phyloP scores from a whole-genome alignment of 2,329 filamentous ascomycete genomes.

The Penicillium sp. region DNA sequence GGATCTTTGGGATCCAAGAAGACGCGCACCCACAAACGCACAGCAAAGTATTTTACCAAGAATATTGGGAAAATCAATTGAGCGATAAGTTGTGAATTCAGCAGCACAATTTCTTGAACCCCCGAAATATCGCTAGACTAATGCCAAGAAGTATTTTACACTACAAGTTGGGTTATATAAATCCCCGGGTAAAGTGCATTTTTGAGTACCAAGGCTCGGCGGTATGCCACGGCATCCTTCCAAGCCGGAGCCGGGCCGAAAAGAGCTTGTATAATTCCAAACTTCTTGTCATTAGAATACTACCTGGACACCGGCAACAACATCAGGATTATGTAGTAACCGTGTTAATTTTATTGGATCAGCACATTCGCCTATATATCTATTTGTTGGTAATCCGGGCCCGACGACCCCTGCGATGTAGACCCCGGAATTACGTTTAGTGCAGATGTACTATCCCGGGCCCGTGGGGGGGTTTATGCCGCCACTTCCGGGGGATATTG shows the following conservation, averaged over 20 bases:
- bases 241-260: conserved; percentile 5
- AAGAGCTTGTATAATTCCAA: not conserved
- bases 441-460: not conserved
- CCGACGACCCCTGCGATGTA: not conserved
- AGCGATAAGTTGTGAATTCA: not conserved
- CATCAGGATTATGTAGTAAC: not conserved
- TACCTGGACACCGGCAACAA: not conserved
- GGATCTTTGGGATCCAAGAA: not conserved
- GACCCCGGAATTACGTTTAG: conserved; percentile 8
- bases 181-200: not conserved
- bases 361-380: not conserved
- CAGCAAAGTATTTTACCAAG: not conserved
- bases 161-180: not conserved
- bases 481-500: not conserved
- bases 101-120: not conserved
- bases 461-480: not conserved
- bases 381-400: not conserved
- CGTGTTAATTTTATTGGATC: not conserved
- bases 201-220: not conserved
- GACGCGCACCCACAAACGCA: not conserved
- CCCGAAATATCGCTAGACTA: not conserved
- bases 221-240: not conserved
- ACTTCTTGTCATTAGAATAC: not conserved
- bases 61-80: no score
- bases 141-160: conserved; percentile 21